Evolutionary conservation across 1,139 yeast species (phyloP).

Genomic region (Magnusiomyces fungicola): DNA sequence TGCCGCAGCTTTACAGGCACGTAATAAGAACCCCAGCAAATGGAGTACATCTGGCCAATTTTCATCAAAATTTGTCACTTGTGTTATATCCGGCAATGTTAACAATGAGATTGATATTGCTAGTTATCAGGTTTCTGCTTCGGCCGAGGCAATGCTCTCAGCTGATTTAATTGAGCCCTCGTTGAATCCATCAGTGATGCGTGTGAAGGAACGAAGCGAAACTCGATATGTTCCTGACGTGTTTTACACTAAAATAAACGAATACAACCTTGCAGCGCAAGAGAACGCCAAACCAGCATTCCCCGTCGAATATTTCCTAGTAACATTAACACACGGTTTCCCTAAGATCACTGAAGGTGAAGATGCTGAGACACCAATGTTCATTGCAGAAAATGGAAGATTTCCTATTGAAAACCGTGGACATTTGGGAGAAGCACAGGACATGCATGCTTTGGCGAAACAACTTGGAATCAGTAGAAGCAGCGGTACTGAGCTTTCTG

Average conservation of each 20-base stretch:
- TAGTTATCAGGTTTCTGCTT: slow-evolving; percentile 81
- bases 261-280: slow-evolving; percentile 81
- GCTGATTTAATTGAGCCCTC: slow-evolving; percentile 86
- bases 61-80: slow-evolving; percentile 88
- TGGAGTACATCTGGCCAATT: slow-evolving; percentile 61
- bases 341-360: slow-evolving; percentile 34
- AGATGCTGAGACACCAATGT: slow-evolving; percentile 45
- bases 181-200: slow-evolving; percentile 84
- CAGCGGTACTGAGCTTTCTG: slow-evolving; percentile 18
- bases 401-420: slow-evolving; percentile 79
- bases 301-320: slow-evolving; percentile 87
- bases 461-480: slow-evolving; percentile 40
- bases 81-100: slow-evolving; percentile 82
- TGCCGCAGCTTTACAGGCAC: slow-evolving; percentile 72
- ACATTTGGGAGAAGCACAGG: slow-evolving; percentile 67
- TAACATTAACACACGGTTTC: slow-evolving; percentile 89
- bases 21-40: slow-evolving; percentile 57
- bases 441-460: slow-evolving; percentile 42
- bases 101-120: slow-evolving; percentile 85
- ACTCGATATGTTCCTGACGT: slow-evolving; percentile 91
- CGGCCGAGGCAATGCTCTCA: slow-evolving; percentile 79
- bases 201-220: slow-evolving; percentile 62
- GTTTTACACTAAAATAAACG: slow-evolving; percentile 75
- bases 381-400: slow-evolving; percentile 35
- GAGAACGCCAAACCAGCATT: slow-evolving; percentile 91